Evolutionary conservation across 2,329 filamentous ascomycete genomes (phyloP).

Genomic region (Gnomoniopsis smithogilvyi): DNA sequence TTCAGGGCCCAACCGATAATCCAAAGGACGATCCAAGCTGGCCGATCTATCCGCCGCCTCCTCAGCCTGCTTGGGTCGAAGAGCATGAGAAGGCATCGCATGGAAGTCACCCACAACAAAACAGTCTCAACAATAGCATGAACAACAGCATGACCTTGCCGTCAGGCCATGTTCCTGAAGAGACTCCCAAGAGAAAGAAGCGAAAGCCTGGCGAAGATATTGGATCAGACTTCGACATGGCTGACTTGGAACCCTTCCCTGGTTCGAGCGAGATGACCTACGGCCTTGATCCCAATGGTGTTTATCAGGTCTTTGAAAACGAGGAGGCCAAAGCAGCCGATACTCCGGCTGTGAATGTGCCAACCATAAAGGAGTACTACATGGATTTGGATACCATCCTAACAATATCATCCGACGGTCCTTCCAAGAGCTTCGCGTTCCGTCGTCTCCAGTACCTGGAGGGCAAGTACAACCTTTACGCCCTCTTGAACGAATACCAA

Average conservation of each 20-base stretch:
- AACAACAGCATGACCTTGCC: slow-evolving; percentile 43
- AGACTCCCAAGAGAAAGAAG: slow-evolving; percentile 48
- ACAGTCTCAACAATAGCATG: slow-evolving; percentile 41
- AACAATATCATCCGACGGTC: slow-evolving; percentile 89
- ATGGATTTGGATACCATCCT: slow-evolving; percentile 87
- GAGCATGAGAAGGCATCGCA: slow-evolving; percentile 33
- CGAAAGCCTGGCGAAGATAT: slow-evolving; percentile 88
- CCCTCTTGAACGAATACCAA: slow-evolving; percentile 92
- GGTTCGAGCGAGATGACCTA: slow-evolving; percentile 69
- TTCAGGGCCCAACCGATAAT: slow-evolving; percentile 80
- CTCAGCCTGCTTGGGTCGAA: slow-evolving; percentile 83
- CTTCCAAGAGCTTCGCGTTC: slow-evolving; percentile 96
- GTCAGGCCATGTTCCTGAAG: slow-evolving; percentile 31
- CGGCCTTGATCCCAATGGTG: slow-evolving; percentile 75
- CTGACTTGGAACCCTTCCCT: slow-evolving; percentile 73
- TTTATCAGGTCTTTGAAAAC: slow-evolving; percentile 88
- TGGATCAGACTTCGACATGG: slow-evolving; percentile 86
- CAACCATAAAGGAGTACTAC: slow-evolving; percentile 91
- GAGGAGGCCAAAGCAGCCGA: slow-evolving; percentile 58
- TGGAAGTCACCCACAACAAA: slow-evolving; percentile 30
- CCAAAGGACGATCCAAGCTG: slow-evolving; percentile 81
- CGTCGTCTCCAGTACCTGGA: slow-evolving; percentile 92
- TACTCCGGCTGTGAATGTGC: slow-evolving; percentile 75
- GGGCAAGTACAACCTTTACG: slow-evolving; percentile 94
- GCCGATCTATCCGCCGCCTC: slow-evolving; percentile 87